Evolutionary conservation across 768 basidiomycete genomes (phyloP), one percentile per base, ranked within the genome.

Genomic region (Lentinus tigrinus): DNA sequence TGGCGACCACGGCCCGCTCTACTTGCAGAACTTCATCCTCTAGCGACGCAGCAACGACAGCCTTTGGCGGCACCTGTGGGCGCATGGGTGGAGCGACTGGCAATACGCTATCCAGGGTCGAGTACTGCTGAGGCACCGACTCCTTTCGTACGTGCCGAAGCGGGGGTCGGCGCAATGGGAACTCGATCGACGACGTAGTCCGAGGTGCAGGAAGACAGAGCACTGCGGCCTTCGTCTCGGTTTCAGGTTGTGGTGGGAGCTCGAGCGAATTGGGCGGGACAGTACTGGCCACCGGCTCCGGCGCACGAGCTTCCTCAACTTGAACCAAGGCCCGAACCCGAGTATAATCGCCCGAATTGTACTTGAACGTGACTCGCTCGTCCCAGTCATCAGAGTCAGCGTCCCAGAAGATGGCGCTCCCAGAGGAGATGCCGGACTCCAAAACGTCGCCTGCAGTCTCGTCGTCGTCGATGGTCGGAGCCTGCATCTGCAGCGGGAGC

Each of bases 61-160:
- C 26, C 3, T 36, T 28, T 2, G 58, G 36, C 19, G 55, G 43
- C 19, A 62, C 40, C 38, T 56, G 58, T 3, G 65, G 42, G 43
- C 44, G 57, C 3, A 62, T 61, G 47, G 58, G 59, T 3, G 65
- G 65, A 5, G 65, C 63, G 51, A 54, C 26, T 3, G 60, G 65
- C 0, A 38, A 31, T 4, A 47, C 56, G 44, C 48, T 56, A 13
- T 49, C 54, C 37, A 10, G 26, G 4, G 63, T 47, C 3, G 60
- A 47, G 14, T 26, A 44, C 7, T 57, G 13, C 34, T 28, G 16
- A 6, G 52, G 49, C 10, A 39, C 39, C 23, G 42, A 9, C 19
- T 39, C 21, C 0, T 44, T 46, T 13, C 53, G 61, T 8, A 48
- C 47, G 16, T 47, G 36, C 17, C 42, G 56, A 17, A 52, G 60